These are phyloP conservation scores for Botrytis hyacinthi DNA, from an alignment of 2,329 filamentous ascomycete species.

Conservation along the genomic window DNA sequence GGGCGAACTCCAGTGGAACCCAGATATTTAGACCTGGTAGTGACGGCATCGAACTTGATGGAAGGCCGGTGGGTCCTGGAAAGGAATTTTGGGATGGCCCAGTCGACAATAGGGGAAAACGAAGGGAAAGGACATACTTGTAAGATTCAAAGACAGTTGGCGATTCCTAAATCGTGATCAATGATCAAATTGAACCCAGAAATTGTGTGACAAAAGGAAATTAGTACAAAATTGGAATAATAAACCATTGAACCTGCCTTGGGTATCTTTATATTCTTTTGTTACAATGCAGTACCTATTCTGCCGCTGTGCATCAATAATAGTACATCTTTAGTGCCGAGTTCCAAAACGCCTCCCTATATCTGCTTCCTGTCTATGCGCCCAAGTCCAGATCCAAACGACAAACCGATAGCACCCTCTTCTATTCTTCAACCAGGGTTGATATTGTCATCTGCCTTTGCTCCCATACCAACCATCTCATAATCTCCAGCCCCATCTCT, in stretches of 20 bases:
- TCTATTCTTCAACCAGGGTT: constrained; percentile 19
- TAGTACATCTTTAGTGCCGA: constrained; percentile 2
- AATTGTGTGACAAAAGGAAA: not conserved
- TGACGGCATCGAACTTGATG: constrained; percentile 36
- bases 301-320: constrained; percentile 10
- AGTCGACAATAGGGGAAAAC: constrained; percentile 21
- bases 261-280: constrained; percentile 28
- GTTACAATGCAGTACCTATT: constrained; percentile 23
- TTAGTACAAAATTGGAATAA: constrained; percentile 23
- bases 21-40: constrained; percentile 34
- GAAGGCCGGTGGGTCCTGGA: constrained; percentile 33
- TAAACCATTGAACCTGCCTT: constrained; percentile 21
- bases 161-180: not conserved
- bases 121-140: constrained; percentile 34
- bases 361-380: constrained; percentile 24
- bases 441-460: constrained; percentile 43
- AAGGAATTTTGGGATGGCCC: constrained; percentile 29
- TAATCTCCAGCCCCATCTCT: constrained; percentile 59
- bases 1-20: constrained; percentile 35
- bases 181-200: not conserved
- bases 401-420: constrained; percentile 2
- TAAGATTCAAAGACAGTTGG: constrained; percentile 21
- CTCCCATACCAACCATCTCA: constrained; percentile 57
- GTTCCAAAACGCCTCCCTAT: constrained; percentile 12
- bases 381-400: constrained; percentile 20